These are phyloP conservation scores for Massarina eburnea DNA, from an alignment of 2,329 filamentous ascomycete species.

Conservation along the genomic window DNA sequence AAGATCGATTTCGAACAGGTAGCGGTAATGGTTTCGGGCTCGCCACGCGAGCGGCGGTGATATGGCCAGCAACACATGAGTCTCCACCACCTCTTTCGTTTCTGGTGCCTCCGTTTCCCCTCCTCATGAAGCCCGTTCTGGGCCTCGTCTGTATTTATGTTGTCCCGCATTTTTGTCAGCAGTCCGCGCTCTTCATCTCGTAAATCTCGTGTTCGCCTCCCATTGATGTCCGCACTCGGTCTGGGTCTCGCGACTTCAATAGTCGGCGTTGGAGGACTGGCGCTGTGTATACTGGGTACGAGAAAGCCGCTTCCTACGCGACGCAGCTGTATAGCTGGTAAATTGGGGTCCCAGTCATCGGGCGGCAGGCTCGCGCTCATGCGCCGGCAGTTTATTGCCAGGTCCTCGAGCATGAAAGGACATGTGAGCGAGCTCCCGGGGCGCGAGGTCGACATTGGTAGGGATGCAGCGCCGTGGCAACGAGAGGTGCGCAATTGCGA, in stretches of 20 bases:
- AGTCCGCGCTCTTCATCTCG: not conserved
- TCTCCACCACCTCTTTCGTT: not conserved
- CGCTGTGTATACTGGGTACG: not conserved
- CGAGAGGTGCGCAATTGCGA: too few species aligned
- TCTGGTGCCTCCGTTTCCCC: not conserved
- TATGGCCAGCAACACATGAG: not conserved
- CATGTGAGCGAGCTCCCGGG: slow-evolving; percentile 2
- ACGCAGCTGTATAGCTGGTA: not conserved
- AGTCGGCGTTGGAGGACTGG: not conserved
- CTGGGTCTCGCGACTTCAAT: not conserved
- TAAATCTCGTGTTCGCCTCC: not conserved
- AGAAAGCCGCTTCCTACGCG: slow-evolving; percentile 10
- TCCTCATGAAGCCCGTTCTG: not conserved
- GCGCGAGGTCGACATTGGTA: not conserved
- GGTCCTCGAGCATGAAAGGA: slow-evolving; percentile 19
- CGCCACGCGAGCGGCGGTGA: too few species aligned
- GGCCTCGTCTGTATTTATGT: not conserved
- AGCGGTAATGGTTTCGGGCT: not conserved
- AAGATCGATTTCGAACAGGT: not conserved
- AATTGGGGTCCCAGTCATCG: slow-evolving; percentile 13
- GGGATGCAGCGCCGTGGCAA: not conserved
- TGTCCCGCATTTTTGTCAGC: not conserved
- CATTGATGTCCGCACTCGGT: not conserved
- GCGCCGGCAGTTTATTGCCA: slow-evolving; percentile 11
- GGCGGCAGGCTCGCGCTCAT: slow-evolving; percentile 19